Evolutionary conservation across 768 basidiomycete species (phyloP), one percentile per base, ranked within the genome.

Genomic region (Albatrellus ellisii): DNA sequence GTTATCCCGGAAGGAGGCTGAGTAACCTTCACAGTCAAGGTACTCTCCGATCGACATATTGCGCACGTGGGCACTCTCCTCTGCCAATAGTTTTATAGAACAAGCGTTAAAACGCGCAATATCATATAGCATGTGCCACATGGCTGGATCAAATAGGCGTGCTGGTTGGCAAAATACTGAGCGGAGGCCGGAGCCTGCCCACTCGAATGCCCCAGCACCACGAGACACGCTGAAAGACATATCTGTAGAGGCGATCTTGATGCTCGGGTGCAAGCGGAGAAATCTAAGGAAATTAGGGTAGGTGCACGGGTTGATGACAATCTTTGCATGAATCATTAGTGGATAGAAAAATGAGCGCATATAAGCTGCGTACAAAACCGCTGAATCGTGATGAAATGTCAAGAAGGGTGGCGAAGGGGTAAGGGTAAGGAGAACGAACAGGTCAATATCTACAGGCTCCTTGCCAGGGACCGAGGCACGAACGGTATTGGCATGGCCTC

Each of bases 181-280:
- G 6, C 63, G 53, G 0, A 74, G 62, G 36, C 71, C 75, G 49
- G 73, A 70, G 24, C 82, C 81, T 2, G 82, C 79, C 81, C 85
- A 87, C 56, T 87, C 82, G 50, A 83, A 83, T 1, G 52, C 56
- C 0, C 82, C 85, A 17, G 55, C 45, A 55, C 86, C 80, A 36
- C 82, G 67, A 3, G 83, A 80, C 28, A 89, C 73, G 49, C 74
- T 72, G 59, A 87, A 86, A 0, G 83, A 78, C 83, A 86, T 87
- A 42, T 77, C 73, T 0, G 81, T 82, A 3, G 69, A 66, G 31
- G 73, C 50, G 24, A 76, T 66, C 4, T 59, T 60, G 29, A 84
- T 68, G 11, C 57, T 52, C 4, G 67, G 60, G 36, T 70, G 63
- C 22, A 65, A 55, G 12, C 62, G 58, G 26, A 86, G 65, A 55